A percentile compares a stretch with the other conserved stretches of the same genome.
Evolutionary conservation across 2,329 filamentous ascomycete species (phyloP).

Genomic region (Karstenula rhodostoma): DNA sequence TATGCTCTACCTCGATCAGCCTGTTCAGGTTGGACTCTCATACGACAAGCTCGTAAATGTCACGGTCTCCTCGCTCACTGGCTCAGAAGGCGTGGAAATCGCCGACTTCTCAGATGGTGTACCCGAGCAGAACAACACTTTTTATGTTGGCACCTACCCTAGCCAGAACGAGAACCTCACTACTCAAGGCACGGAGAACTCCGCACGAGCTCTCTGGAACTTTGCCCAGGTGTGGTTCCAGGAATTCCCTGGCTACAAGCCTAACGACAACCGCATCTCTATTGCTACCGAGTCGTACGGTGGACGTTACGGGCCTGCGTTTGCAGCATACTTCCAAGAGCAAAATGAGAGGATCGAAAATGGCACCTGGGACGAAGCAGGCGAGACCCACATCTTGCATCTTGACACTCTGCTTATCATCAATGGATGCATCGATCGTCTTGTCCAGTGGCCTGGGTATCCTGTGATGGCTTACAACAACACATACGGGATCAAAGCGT

Average conservation of each 20-base stretch:
- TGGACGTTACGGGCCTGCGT: constrained; percentile 66
- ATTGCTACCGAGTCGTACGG: constrained; percentile 62
- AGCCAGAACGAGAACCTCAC: constrained; percentile 55
- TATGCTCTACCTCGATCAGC: constrained; percentile 71
- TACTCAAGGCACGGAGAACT: constrained; percentile 61
- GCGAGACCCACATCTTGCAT: constrained; percentile 48
- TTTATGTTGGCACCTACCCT: constrained; percentile 61
- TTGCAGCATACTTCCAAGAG: constrained; percentile 63
- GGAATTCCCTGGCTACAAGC: constrained; percentile 69
- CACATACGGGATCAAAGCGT: constrained; percentile 63
- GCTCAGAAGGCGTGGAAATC: constrained; percentile 26
- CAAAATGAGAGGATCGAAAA: constrained; percentile 63
- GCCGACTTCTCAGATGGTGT: constrained; percentile 43
- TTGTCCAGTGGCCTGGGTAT: constrained; percentile 58
- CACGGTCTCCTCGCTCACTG: constrained; percentile 42
- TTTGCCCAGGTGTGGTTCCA: constrained; percentile 69
- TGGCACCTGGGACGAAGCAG: constrained; percentile 43
- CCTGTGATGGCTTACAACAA: constrained; percentile 64
- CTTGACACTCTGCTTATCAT: constrained; percentile 64
- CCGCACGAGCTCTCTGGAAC: constrained; percentile 64
- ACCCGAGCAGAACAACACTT: constrained; percentile 61
- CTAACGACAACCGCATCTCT: constrained; percentile 64
- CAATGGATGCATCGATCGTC: constrained; percentile 64
- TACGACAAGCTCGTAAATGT: constrained; percentile 55
- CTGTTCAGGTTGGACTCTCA: constrained; percentile 64